phyloP scores from a whole-genome alignment of 2,329 filamentous ascomycete species.

The Monosporascus ibericus region DNA sequence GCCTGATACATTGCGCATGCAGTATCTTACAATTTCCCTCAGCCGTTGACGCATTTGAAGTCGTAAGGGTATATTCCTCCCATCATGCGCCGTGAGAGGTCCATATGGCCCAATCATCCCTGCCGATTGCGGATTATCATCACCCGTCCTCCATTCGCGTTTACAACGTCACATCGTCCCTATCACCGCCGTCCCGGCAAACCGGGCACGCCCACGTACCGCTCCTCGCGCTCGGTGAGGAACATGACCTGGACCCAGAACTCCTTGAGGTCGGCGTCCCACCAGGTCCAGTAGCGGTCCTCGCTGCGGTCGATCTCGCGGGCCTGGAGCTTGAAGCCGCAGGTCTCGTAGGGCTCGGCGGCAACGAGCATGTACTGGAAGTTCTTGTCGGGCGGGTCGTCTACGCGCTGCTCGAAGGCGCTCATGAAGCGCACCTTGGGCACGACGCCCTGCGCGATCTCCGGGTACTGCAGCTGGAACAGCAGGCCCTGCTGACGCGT shows the following conservation, averaged over 20 bases:
- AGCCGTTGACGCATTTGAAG: too few relatives aligned
- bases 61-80: too few relatives aligned
- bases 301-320: conserved; percentile 86
- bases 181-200: conserved; percentile 41
- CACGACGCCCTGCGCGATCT: conserved; percentile 68
- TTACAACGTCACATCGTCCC: conserved; percentile 1
- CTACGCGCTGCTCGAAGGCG: conserved; percentile 90
- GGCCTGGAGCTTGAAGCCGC: conserved; percentile 91
- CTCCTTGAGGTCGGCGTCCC: conserved; percentile 91
- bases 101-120: too few relatives aligned
- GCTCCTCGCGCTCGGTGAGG: conserved; percentile 95
- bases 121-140: too few relatives aligned
- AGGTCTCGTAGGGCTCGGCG: conserved; percentile 96
- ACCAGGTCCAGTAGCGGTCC: conserved; percentile 88
- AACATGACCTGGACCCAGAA: conserved; percentile 98
- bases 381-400: conserved; percentile 84
- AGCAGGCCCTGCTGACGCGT: conserved; percentile 83
- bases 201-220: conserved; percentile 64
- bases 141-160: too few relatives aligned
- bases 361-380: conserved; percentile 94
- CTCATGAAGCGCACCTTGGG: conserved; percentile 96
- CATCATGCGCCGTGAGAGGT: too few relatives aligned
- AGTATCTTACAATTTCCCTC: too few relatives aligned
- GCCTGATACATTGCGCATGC: too few relatives aligned
- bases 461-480: conserved; percentile 95